A percentile compares a stretch with the other conserved stretches of the same genome.
phyloP scores from a whole-genome alignment of 83 land plant species.

The Picea engelmannii region DNA sequence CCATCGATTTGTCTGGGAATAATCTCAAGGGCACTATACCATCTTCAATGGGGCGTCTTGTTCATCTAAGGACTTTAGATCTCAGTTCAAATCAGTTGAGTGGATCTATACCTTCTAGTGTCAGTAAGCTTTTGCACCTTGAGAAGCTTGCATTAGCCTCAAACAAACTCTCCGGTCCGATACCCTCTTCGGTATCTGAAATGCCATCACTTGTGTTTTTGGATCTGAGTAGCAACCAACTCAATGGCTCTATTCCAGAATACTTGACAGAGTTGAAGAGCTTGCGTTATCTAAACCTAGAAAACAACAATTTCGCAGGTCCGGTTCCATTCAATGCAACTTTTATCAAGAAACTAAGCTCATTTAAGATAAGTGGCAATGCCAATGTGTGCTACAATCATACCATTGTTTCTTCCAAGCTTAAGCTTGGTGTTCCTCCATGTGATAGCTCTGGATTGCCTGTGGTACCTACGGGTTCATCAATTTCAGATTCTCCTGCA shows the following conservation, averaged over 20 bases:
- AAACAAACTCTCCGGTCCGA: conserved; percentile 43
- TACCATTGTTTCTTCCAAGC: conserved; percentile 35
- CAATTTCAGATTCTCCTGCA: conserved; percentile 9
- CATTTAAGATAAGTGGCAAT: conserved; percentile 60
- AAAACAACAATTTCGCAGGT: conserved; percentile 60
- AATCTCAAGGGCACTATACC: conserved; percentile 46
- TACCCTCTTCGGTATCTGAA: conserved; percentile 40
- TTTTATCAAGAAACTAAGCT: conserved; percentile 42
- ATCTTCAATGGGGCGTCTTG: conserved; percentile 30
- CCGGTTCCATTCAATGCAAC: conserved; percentile 61
- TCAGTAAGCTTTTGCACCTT: conserved; percentile 42
- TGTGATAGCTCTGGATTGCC: conserved; percentile 70
- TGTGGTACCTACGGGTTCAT: conserved; percentile 48
- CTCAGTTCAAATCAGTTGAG: conserved; percentile 39
- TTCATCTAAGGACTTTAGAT: conserved; percentile 33
- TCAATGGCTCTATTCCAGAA: conserved; percentile 52
- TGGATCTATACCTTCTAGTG: conserved; percentile 40
- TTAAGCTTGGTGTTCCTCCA: conserved; percentile 69
- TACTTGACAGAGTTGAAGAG: conserved; percentile 41
- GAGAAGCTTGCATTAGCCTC: conserved; percentile 42
- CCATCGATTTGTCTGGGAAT: conserved; percentile 57
- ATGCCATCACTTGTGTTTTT: conserved; percentile 35
- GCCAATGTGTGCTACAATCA: conserved; percentile 61
- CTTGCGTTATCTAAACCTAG: conserved; percentile 48
- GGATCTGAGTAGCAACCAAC: conserved; percentile 58